Evolutionary conservation across 352 stramenopile species (phyloP), one percentile per base, ranked within the genome.

Genomic region (Globisporangium spinosum): DNA sequence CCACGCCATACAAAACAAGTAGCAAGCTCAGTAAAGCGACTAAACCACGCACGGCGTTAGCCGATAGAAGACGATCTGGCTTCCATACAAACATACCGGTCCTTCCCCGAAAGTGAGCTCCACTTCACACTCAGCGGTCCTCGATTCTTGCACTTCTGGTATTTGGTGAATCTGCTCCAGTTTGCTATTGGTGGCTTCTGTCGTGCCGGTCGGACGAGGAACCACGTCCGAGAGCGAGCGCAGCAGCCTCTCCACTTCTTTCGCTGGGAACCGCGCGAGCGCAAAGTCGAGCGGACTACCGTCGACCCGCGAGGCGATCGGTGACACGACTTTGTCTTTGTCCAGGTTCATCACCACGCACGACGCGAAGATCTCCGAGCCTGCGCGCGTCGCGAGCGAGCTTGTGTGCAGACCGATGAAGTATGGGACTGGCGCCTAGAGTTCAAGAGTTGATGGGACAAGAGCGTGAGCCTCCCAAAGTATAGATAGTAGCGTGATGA

Each of bases 381-480:
- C 86, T 17, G 88, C 78, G 1, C 77, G 82, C 25, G 84, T 93
- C 57, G 87, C 78, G 27, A 95, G 77, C 0, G 86, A 91, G 67
- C 88, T 92, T 5, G 86, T 95, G 58, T 95, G 89, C 3, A 96
- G 54, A 2, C 89, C 89, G 66, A 97, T 92, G 43, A 97, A 77
- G 62, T 95, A 96, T 17, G 89, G 83, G 23, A 94, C 79, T 10
- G 89, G 89, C 3, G 89, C 89, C 73, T 94, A 65, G 20, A 32
- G 29, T 45, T 32, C 34, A 45, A 15, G 27, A 43, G 23, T 10
- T 17, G 22, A 27, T 27, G 25, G 25, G 25, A 27, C 25, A 27
- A 12, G 29, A n/a, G 13, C 9, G 5, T 58, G 53, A 58, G 23
- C 8, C 53, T 27, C 35, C 53, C 20, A 56, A 56, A 10, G 22